Evolutionary conservation across 225 moss, liverwort and hornwort species (phyloP).

Genomic region (Physcomitrellopsis africana): DNA sequence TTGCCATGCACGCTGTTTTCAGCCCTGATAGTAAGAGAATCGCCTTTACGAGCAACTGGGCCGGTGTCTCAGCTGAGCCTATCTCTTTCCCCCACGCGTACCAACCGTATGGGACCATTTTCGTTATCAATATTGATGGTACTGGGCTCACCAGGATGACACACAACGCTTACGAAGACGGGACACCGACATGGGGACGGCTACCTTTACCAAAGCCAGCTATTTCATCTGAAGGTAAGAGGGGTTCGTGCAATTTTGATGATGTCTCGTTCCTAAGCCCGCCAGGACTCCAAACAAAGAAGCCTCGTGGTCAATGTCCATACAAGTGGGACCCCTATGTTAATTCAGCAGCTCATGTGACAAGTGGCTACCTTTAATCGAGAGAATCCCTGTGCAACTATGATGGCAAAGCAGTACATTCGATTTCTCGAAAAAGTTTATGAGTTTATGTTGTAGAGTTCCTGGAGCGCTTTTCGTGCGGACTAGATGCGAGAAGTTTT

Average conservation of each 20-base stretch:
- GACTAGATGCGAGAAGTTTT: too few relatives aligned
- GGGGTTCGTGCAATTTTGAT: slow-evolving; percentile 36
- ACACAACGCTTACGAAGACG: slow-evolving; percentile 67
- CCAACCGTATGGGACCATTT: slow-evolving; percentile 71
- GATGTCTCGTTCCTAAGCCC: slow-evolving; percentile 39
- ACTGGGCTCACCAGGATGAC: slow-evolving; percentile 67
- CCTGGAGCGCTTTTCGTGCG: too few relatives aligned
- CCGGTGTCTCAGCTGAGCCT: slow-evolving; percentile 74
- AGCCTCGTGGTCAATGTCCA: slow-evolving; percentile 22
- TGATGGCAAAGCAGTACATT: too few relatives aligned
- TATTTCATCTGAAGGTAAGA: slow-evolving; percentile 40
- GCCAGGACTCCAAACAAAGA: neutral
- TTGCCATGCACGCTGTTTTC: slow-evolving; percentile 61
- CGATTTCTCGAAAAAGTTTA: too few relatives aligned
- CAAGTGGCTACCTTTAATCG: slow-evolving; percentile 8
- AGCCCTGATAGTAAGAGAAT: slow-evolving; percentile 72
- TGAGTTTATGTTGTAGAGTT: too few relatives aligned
- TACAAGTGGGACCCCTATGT: neutral
- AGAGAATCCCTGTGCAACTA: too few relatives aligned
- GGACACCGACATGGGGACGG: slow-evolving; percentile 76
- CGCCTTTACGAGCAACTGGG: slow-evolving; percentile 68
- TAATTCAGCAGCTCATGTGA: slow-evolving; percentile 19
- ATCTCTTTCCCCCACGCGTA: slow-evolving; percentile 52
- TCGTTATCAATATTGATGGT: slow-evolving; percentile 66
- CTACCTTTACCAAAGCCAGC: slow-evolving; percentile 9